These are phyloP conservation scores for Sextonia rubra DNA, from an alignment of 164 flowering plant genomes.

Conservation along the genomic window DNA sequence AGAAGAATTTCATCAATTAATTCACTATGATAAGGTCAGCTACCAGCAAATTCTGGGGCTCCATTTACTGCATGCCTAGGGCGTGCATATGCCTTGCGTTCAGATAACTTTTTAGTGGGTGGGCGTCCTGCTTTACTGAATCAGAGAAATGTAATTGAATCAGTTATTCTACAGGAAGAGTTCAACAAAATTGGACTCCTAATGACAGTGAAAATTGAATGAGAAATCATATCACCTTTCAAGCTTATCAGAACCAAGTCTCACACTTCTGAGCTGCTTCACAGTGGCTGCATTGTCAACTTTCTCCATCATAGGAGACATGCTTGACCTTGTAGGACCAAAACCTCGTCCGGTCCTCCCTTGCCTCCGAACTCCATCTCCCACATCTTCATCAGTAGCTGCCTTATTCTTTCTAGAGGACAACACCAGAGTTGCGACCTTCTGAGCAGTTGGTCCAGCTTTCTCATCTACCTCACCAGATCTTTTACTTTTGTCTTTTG, in stretches of 20 bases:
- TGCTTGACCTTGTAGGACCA: slow-evolving; percentile 47
- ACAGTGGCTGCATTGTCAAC: slow-evolving; percentile 52
- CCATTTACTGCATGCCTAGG: slow-evolving; percentile 49
- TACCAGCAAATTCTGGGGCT: slow-evolving; percentile 66
- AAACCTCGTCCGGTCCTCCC: slow-evolving; percentile 69
- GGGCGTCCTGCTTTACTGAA: slow-evolving; percentile 83
- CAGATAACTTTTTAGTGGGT: slow-evolving; percentile 71
- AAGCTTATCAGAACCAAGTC: slow-evolving; percentile 53
- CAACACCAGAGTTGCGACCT: slow-evolving; percentile 37
- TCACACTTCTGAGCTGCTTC: slow-evolving; percentile 75
- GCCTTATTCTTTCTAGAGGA: slow-evolving; percentile 70
- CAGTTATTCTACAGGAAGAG: slow-evolving; percentile 9
- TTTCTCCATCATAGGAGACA: slow-evolving; percentile 52
- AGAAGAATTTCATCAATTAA: neutral
- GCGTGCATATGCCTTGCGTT: slow-evolving; percentile 69
- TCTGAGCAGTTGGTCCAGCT: slow-evolving; percentile 51
- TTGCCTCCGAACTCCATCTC: slow-evolving; percentile 73
- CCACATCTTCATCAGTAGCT: slow-evolving; percentile 47
- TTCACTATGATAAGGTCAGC: neutral
- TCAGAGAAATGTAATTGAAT: slow-evolving; percentile 7
- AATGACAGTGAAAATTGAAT: slow-evolving; percentile 6
- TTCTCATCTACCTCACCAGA: slow-evolving; percentile 59
- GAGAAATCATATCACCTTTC: slow-evolving; percentile 85
- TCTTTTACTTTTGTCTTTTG: slow-evolving; percentile 50
- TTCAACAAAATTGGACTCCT: neutral